phyloP scores from a whole-genome alignment of 192 early-diverging fungal species.

The Coemansia umbellata region DNA sequence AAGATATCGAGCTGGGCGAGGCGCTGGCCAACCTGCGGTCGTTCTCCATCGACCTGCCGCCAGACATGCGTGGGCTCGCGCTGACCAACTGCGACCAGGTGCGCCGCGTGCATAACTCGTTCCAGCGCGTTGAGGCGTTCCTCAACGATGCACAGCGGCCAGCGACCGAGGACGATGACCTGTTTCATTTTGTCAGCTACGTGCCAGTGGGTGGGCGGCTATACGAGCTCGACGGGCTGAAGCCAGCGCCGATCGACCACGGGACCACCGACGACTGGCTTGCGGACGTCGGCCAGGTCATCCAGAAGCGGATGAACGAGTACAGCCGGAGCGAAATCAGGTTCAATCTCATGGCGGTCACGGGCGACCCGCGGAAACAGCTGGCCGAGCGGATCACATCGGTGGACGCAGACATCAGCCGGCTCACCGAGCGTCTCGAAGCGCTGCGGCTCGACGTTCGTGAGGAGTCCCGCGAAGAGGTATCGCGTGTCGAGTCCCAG shows the following conservation, averaged over 20 bases:
- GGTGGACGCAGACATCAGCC: conserved; percentile 50
- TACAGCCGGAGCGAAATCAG: conserved; percentile 62
- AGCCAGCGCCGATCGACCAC: conserved; percentile 62
- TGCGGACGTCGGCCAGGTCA: conserved; percentile 58
- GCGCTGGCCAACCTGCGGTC: conserved; percentile 63
- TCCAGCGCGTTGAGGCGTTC: conserved; percentile 73
- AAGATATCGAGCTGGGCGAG: conserved; percentile 65
- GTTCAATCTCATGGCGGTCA: conserved; percentile 79
- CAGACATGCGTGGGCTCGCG: conserved; percentile 75
- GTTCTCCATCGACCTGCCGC: conserved; percentile 66
- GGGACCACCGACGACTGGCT: conserved; percentile 68
- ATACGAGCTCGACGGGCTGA: conserved; percentile 77
- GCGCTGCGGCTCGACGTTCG: conserved; percentile 35
- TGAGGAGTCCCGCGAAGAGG: conserved; percentile 36
- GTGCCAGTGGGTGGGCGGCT: conserved; percentile 66
- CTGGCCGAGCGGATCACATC: conserved; percentile 50
- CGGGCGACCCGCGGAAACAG: conserved; percentile 58
- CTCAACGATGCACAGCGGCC: conserved; percentile 59
- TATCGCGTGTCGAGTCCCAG: conserved; percentile 16
- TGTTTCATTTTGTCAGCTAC: conserved; percentile 80
- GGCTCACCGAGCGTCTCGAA: conserved; percentile 18
- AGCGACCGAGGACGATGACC: conserved; percentile 59
- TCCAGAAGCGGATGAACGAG: conserved; percentile 64
- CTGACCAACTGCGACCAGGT: conserved; percentile 75
- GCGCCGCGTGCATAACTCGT: conserved; percentile 76